phyloP scores from a whole-genome alignment of 2,329 filamentous ascomycete species.

The Pseudogymnoascus sp. region DNA sequence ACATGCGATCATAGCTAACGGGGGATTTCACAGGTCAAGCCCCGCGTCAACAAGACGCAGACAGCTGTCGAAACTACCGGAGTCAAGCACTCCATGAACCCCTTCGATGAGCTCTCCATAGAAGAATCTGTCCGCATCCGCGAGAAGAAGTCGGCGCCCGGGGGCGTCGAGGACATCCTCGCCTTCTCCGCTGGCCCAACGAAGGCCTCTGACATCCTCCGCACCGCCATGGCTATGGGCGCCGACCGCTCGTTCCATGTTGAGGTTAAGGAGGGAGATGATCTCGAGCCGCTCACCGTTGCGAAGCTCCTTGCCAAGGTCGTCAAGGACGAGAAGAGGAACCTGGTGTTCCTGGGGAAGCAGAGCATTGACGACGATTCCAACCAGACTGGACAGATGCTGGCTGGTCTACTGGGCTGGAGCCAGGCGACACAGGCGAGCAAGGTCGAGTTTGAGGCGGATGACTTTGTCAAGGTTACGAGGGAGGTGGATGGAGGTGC shows the following conservation, averaged over 20 bases:
- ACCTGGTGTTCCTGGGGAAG: conserved; percentile 90
- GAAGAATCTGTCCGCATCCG: conserved; percentile 94
- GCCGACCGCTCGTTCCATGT: conserved; percentile 88
- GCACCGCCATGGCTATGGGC: conserved; percentile 98
- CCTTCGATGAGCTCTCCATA: conserved; percentile 96
- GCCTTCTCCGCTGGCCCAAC: conserved; percentile 80
- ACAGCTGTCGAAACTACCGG: conserved; percentile 87
- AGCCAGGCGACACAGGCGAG: conserved; percentile 89
- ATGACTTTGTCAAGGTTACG: conserved; percentile 66
- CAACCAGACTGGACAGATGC: conserved; percentile 95
- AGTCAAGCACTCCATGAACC: conserved; percentile 98
- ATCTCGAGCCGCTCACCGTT: conserved; percentile 81
- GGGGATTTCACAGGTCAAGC: conserved; percentile 47
- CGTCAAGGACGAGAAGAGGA: conserved; percentile 76
- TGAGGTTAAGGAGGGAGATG: conserved; percentile 65
- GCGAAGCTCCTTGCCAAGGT: conserved; percentile 81
- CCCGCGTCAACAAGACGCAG: conserved; percentile 60
- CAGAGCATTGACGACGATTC: conserved; percentile 98
- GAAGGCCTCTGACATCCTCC: conserved; percentile 80
- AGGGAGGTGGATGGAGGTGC: conserved; percentile 93
- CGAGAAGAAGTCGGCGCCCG: conserved; percentile 66
- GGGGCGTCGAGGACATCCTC: conserved; percentile 83
- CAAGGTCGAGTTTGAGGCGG: conserved; percentile 65
- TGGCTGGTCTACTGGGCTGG: conserved; percentile 87
- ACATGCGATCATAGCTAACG: conserved; percentile 1